Evolutionary conservation across 1,139 yeast genomes (phyloP).

Genomic region (Hemisphaericaspora xylanilytica): DNA sequence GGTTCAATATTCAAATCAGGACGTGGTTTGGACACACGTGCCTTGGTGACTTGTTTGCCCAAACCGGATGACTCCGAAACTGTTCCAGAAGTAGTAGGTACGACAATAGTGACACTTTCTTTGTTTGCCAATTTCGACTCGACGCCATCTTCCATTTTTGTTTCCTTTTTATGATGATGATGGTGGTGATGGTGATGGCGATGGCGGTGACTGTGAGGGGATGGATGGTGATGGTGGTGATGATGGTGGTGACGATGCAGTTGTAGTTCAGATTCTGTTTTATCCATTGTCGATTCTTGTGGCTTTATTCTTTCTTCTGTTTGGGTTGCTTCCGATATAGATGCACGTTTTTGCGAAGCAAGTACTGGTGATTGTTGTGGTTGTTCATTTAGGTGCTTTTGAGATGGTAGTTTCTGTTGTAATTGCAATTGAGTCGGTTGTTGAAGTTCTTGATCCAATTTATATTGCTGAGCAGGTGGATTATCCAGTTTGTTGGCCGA

Average conservation of each 20-base stretch:
- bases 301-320: neutral
- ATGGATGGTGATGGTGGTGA: constrained; percentile 13
- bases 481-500: neutral
- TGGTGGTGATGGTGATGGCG: constrained; percentile 16
- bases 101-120: neutral
- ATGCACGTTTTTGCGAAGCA: neutral
- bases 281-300: neutral
- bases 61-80: neutral
- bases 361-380: constrained; percentile 7
- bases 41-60: neutral
- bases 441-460: constrained; percentile 1
- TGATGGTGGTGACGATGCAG: constrained; percentile 23
- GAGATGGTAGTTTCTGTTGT: too few relatives aligned
- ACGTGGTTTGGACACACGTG: neutral
- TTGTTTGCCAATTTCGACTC: neutral
- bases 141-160: constrained; percentile 2
- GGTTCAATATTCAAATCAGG: constrained; percentile 41
- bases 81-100: neutral
- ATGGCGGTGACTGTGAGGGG: constrained; percentile 14
- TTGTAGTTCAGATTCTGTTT: constrained; percentile 13
- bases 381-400: too few relatives aligned
- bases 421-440: constrained; percentile 2
- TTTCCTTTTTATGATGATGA: constrained; percentile 6
- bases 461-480: neutral
- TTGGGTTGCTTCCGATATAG: neutral